Conservation (phyloP, 2,329 filamentous ascomycete species). For the Aspergillus tamarii region DNA sequence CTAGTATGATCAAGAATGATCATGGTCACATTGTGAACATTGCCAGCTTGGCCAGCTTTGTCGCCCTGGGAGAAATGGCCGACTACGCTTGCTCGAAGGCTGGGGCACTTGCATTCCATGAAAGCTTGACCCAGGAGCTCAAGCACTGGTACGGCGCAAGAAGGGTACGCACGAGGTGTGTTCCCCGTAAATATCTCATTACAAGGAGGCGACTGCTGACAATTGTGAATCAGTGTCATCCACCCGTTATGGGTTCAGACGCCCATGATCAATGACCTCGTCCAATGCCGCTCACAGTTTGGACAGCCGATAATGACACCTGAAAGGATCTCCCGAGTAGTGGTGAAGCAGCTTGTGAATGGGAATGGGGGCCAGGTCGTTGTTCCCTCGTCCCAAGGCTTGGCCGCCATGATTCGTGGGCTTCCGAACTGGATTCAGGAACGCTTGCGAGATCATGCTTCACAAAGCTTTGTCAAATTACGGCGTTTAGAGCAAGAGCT, state of each 20-base stretch:
- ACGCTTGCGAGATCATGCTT: not conserved
- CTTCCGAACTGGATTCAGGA: not conserved
- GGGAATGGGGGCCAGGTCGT: constrained; percentile 54
- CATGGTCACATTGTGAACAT: constrained; percentile 62
- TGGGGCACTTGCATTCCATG: constrained; percentile 57
- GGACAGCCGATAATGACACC: constrained; percentile 38
- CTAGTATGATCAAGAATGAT: constrained; percentile 53
- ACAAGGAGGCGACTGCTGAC: constrained; percentile 24
- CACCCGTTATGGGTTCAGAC: constrained; percentile 53
- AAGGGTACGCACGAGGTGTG: constrained; percentile 42
- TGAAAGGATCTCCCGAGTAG: constrained; percentile 48
- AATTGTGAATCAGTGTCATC: constrained; percentile 9
- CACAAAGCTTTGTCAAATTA: not conserved
- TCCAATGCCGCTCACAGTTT: constrained; percentile 31
- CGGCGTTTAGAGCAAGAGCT: not conserved
- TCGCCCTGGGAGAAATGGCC: constrained; percentile 51
- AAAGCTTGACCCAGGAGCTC: constrained; percentile 48
- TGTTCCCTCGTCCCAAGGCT: constrained; percentile 44
- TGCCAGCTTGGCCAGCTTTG: constrained; percentile 56
- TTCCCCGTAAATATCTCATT: constrained; percentile 1
- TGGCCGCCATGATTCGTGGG: not conserved
- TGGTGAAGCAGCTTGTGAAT: constrained; percentile 54
- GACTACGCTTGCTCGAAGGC: constrained; percentile 58
- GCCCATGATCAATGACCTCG: constrained; percentile 46
- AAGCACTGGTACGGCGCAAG: constrained; percentile 38